phyloP scores from a whole-genome alignment of 352 stramenopile genomes.

The Phytophthora niederhauseri region DNA sequence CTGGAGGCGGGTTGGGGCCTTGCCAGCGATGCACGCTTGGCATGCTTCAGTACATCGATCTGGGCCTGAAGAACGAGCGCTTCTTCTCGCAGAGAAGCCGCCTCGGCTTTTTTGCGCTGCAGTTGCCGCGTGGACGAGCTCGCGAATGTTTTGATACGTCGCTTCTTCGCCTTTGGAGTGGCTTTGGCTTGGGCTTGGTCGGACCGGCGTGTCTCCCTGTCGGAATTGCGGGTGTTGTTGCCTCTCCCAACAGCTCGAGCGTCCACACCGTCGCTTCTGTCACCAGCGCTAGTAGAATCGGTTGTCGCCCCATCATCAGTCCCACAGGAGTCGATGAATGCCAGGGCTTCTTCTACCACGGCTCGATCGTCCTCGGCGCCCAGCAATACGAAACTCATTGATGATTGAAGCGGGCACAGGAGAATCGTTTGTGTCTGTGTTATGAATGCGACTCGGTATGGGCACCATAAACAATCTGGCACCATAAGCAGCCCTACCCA shows the following conservation, averaged over 20 bases:
- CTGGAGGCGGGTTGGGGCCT: neutral
- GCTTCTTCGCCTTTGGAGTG: constrained; percentile 19
- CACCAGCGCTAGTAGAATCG: neutral
- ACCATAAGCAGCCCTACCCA: no score
- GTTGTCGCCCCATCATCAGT: neutral
- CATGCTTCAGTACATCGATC: constrained; percentile 12
- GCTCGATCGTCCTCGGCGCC: constrained; percentile 2
- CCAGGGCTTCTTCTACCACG: constrained; percentile 21
- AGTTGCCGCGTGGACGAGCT: constrained; percentile 30
- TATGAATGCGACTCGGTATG: no score
- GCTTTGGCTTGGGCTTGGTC: no score
- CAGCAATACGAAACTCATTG: constrained; percentile 25
- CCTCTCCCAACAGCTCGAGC: neutral
- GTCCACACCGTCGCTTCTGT: neutral
- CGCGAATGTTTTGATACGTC: constrained; percentile 23
- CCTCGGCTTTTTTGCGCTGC: constrained; percentile 23
- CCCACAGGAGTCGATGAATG: constrained; percentile 26
- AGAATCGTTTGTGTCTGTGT: no score
- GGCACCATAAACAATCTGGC: no score
- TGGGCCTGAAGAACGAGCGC: constrained; percentile 15
- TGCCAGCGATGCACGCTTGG: constrained; percentile 3
- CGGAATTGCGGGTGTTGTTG: neutral
- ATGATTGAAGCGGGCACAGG: no score
- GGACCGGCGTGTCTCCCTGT: neutral
- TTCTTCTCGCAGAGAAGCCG: constrained; percentile 11